A percentile compares a stretch with the other conserved stretches of the same genome.
Evolutionary conservation across 352 stramenopile species (phyloP).

Genomic region (Phytophthora uliginosa): DNA sequence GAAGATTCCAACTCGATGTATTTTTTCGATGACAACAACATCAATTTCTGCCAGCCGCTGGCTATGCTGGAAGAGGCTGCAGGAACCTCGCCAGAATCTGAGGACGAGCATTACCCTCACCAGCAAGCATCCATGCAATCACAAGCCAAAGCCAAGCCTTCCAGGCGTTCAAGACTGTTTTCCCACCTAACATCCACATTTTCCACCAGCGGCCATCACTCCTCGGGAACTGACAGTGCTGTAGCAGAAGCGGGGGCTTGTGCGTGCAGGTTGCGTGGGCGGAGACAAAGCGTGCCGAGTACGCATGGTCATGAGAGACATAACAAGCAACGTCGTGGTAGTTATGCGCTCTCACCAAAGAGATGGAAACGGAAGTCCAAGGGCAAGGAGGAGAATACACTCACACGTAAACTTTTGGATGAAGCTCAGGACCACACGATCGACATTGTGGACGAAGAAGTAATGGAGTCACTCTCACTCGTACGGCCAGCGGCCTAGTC

Average conservation of each 20-base stretch:
- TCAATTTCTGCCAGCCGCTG: constrained; percentile 51
- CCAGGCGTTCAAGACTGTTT: constrained; percentile 25
- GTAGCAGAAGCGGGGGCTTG: constrained; percentile 12
- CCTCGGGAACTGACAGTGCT: constrained; percentile 6
- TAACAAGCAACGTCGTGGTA: constrained; percentile 1
- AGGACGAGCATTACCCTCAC: constrained; percentile 26
- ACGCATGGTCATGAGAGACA: constrained; percentile 11
- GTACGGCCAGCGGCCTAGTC: constrained; percentile 27
- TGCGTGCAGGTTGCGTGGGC: constrained; percentile 33
- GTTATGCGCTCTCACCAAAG: constrained; percentile 13
- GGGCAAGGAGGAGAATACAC: constrained; percentile 10
- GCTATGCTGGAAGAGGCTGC: constrained; percentile 48
- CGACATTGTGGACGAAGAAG: constrained; percentile 35
- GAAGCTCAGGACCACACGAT: constrained; percentile 32
- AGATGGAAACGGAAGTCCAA: constrained; percentile 31
- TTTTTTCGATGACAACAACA: constrained; percentile 64
- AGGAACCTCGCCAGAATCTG: constrained; percentile 27
- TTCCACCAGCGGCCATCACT: constrained; percentile 23
- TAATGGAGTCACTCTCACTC: constrained; percentile 18
- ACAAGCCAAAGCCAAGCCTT: constrained; percentile 22
- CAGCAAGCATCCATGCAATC: constrained; percentile 1
- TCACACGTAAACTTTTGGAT: constrained; percentile 46
- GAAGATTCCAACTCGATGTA: constrained; percentile 46
- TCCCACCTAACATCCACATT: constrained; percentile 41
- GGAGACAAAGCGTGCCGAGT: constrained; percentile 12